phyloP scores from a whole-genome alignment of 139 green algal species.

The Closterium sp. region DNA sequence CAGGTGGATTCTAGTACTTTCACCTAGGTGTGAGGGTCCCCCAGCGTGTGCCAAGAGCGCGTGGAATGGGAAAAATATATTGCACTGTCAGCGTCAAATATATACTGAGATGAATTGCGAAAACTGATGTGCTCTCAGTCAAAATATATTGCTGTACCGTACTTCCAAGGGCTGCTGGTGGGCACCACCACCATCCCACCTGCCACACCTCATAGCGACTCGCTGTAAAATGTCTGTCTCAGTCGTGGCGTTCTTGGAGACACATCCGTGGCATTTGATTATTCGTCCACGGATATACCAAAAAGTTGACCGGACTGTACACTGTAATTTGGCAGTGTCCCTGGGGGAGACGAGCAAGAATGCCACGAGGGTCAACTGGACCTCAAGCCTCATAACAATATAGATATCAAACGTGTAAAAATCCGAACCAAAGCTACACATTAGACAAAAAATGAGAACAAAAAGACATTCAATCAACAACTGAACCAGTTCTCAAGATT shows the following conservation, averaged over 20 bases:
- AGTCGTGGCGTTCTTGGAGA: not conserved
- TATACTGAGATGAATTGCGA: no score
- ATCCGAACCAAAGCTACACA: no score
- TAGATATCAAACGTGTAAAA: no score
- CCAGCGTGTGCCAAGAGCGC: not conserved
- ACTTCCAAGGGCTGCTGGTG: not conserved
- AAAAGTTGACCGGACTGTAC: no score
- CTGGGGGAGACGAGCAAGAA: no score
- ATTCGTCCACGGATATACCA: not conserved
- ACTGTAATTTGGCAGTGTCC: no score
- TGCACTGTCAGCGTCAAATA: no score
- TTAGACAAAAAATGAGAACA: not conserved
- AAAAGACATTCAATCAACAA: not conserved
- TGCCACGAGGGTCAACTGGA: no score
- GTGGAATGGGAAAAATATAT: no score
- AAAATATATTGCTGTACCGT: not conserved
- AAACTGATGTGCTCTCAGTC: not conserved
- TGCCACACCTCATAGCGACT: not conserved
- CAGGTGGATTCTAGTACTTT: not conserved
- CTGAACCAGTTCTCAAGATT: no score
- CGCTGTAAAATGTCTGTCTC: not conserved
- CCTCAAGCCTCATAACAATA: no score
- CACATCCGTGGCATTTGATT: not conserved
- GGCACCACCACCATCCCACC: not conserved
- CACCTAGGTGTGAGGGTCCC: no score